Percentiles rank a stretch among this genome's conserved stretches.
Evolutionary conservation across 2,329 filamentous ascomycete species (phyloP).

Genomic region (Fusarium nodosum): DNA sequence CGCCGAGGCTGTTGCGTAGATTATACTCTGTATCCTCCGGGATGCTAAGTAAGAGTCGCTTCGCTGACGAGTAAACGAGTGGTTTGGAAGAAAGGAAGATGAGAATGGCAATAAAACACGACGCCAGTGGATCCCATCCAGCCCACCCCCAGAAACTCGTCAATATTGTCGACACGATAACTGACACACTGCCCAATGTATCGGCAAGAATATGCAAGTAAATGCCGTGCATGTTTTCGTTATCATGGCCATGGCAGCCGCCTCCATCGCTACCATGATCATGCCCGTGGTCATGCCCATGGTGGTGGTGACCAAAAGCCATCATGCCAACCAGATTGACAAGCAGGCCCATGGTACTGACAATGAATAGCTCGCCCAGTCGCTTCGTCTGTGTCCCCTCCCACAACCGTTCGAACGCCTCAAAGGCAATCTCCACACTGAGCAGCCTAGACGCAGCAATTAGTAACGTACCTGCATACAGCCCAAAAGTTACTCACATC

Average conservation of each 20-base stretch:
- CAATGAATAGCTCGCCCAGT: slow-evolving; percentile 86
- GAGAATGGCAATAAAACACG: slow-evolving; percentile 90
- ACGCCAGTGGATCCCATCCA: slow-evolving; percentile 94
- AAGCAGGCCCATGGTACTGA: slow-evolving; percentile 85
- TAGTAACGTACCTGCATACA: slow-evolving; percentile 14
- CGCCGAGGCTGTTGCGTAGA: slow-evolving; percentile 86
- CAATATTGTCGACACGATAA: slow-evolving; percentile 90
- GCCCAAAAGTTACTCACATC: slow-evolving; percentile 69
- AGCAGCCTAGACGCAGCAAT: slow-evolving; percentile 73
- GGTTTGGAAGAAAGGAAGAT: slow-evolving; percentile 95
- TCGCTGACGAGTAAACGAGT: slow-evolving; percentile 86
- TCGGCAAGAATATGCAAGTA: slow-evolving; percentile 96
- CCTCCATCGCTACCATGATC: slow-evolving; percentile 57
- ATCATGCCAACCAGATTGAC: slow-evolving; percentile 95
- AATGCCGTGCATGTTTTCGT: slow-evolving; percentile 98
- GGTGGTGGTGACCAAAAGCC: slow-evolving; percentile 79
- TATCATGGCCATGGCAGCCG: slow-evolving; percentile 72
- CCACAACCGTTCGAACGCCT: slow-evolving; percentile 88
- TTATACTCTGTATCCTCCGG: slow-evolving; percentile 89
- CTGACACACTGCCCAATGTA: slow-evolving; percentile 92
- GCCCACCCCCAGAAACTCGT: slow-evolving; percentile 92
- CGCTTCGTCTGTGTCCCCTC: slow-evolving; percentile 87
- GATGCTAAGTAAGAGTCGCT: slow-evolving; percentile 84
- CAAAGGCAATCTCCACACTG: slow-evolving; percentile 95
- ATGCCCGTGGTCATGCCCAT: slow-evolving; percentile 59